These are phyloP conservation scores for Platanus orientalis DNA, from an alignment of 164 flowering plant species.

Conservation along the genomic window DNA sequence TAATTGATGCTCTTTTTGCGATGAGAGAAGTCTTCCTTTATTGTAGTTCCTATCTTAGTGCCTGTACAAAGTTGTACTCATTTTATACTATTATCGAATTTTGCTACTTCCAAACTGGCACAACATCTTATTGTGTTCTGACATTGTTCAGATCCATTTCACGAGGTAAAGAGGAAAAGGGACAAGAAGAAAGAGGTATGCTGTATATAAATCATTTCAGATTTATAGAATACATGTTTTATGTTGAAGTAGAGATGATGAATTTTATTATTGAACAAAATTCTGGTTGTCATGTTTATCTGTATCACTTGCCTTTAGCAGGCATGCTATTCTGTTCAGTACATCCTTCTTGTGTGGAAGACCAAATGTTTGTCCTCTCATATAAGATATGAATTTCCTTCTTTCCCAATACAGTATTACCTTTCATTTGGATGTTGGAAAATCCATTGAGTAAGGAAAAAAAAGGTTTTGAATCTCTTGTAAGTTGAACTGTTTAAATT, in stretches of 20 bases:
- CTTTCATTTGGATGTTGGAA: too few relatives aligned
- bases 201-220: background rate
- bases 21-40: too few relatives aligned
- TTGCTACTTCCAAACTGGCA: constrained; percentile 2
- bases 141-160: constrained; percentile 71
- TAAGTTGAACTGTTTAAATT: too few relatives aligned
- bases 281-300: too few relatives aligned
- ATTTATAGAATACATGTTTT: background rate
- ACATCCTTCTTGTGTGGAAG: too few relatives aligned
- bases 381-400: too few relatives aligned
- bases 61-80: background rate
- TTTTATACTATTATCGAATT: background rate
- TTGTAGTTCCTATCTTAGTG: background rate
- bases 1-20: too few relatives aligned
- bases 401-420: too few relatives aligned
- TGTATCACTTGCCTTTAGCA: background rate
- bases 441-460: too few relatives aligned
- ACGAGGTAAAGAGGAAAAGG: constrained; percentile 82
- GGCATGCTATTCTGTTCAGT: background rate
- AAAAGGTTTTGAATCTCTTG: too few relatives aligned
- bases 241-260: background rate
- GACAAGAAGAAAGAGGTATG: constrained; percentile 89
- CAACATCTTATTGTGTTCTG: constrained; percentile 8
- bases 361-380: too few relatives aligned
- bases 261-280: background rate